phyloP scores from a whole-genome alignment of 495 filamentous ascomycete genomes.

The Amniculicola lignicola region DNA sequence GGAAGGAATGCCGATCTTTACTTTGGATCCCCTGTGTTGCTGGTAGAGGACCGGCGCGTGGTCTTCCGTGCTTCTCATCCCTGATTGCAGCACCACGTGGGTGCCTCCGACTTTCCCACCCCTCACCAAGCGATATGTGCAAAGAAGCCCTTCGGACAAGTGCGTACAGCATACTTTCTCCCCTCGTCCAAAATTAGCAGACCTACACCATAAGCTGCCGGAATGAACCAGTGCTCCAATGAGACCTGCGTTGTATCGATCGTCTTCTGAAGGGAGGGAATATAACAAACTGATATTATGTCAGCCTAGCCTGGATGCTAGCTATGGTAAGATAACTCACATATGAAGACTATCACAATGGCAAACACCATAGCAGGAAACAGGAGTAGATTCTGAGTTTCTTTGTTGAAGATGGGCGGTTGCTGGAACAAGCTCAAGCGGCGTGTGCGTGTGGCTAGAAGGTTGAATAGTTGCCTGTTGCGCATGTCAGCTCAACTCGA shows the following conservation, averaged over 20 bases:
- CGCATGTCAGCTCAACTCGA: conserved; percentile 6
- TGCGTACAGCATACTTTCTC: conserved; percentile 54
- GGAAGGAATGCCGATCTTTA: too few species aligned
- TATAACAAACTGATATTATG: conserved; percentile 20
- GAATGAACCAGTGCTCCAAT: conserved; percentile 64
- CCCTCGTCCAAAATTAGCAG: conserved; percentile 58
- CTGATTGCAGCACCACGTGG: too few species aligned
- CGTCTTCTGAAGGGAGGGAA: conserved; percentile 46
- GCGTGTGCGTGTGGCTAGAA: conserved; percentile 60
- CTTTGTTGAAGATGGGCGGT: conserved; percentile 56
- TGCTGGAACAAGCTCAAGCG: conserved; percentile 66
- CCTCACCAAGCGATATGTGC: conserved; percentile 52
- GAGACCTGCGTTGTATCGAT: conserved; percentile 57
- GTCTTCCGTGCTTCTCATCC: too few species aligned
- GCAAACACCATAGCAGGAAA: conserved; percentile 64
- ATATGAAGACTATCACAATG: conserved; percentile 47
- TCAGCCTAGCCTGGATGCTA: conserved; percentile 27
- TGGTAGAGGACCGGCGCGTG: too few species aligned
- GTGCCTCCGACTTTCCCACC: neutral
- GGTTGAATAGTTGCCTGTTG: conserved; percentile 66
- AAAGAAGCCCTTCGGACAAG: conserved; percentile 47
- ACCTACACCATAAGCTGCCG: conserved; percentile 59
- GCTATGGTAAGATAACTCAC: conserved; percentile 36
- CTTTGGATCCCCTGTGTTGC: too few species aligned
- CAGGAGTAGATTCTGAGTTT: conserved; percentile 54